A percentile compares a stretch with the other conserved stretches of the same genome.
These are phyloP conservation scores for Epichloe aotearoae DNA, from an alignment of 2,329 filamentous ascomycete species.

Conservation along the genomic window DNA sequence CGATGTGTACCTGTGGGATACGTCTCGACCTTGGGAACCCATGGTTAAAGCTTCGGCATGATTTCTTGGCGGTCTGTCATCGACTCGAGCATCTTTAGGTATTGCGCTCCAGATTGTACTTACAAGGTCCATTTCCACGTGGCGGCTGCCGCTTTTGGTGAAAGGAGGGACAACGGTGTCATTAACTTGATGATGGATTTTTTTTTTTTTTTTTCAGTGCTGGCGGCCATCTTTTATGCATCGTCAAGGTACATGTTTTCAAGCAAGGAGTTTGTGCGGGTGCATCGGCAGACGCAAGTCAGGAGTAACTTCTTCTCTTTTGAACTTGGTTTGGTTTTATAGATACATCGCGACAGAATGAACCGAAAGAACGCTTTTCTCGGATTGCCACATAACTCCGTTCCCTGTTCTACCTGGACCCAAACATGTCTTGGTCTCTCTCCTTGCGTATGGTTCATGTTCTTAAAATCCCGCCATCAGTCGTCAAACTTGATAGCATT, in stretches of 20 bases:
- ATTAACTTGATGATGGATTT: background rate
- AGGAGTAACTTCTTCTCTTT: background rate
- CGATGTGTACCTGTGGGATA: conserved; percentile 28
- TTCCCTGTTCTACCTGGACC: background rate
- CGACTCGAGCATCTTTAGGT: background rate
- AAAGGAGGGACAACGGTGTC: background rate
- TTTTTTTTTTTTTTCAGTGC: background rate
- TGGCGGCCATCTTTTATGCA: background rate
- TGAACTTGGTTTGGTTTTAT: background rate
- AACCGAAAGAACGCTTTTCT: background rate
- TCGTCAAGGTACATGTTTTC: background rate
- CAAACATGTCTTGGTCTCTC: background rate
- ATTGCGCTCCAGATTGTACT: background rate
- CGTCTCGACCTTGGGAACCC: conserved; percentile 28
- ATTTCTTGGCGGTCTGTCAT: background rate
- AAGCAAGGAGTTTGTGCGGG: background rate
- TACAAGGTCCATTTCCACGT: background rate
- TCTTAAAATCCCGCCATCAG: background rate
- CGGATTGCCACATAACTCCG: conserved; percentile 1
- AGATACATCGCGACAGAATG: background rate
- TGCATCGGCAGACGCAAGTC: background rate
- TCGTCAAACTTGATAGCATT: conserved; percentile 2
- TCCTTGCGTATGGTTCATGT: background rate
- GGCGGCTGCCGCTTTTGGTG: background rate
- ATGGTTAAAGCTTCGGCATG: conserved; percentile 27